Base-by-base conservation (phyloP, 306 rosid genomes). In the Begonia fuchsioides region DNA sequence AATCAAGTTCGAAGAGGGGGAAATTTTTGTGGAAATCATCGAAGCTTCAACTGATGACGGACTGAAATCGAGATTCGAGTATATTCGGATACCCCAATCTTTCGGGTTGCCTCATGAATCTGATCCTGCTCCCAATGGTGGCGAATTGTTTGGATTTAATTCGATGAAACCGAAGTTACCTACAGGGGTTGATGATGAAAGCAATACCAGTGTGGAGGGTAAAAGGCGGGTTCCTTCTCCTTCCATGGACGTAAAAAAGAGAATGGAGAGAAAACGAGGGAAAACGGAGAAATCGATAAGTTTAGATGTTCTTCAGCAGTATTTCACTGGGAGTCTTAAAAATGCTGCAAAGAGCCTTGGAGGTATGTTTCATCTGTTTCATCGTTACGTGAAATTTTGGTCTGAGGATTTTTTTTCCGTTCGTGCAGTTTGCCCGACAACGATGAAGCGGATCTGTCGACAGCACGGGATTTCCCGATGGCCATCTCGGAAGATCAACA, bases 311-410 rank as follows among this genome's bases (percentile, higher is more conserved):
- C 72, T 84, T 64, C 95, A 75, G 63, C 68, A 65, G 50, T 72
- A 84, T 64, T 84, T 84, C 61, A 60, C 83, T 13, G 87, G 93
- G 54, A 84, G 93, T 53, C 93, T 84, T 43, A 84, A 84, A 63
- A 87, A 80, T 68, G 87, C 95, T 58, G 95, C 93, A 45, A 84
- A 77, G 76, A 84, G 81, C 73, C 87, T 86, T 52, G 82, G 87
- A 16, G 95, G 95, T 84, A 75, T 45, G 68, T 51, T 52, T 26
- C 39, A 16, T 41, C 45, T 41, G 10, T 41, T 41, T 41, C 7
- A 41, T 41, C 10, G 35, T 26, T 5, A 0, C 7, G 8, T 26
- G 0, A 5, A 19, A 19, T 6, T 26, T 26, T 26, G 35, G 35
- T 26, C 12, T 19, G 3, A 19, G 45, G 14, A 0, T 41, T 41